A percentile compares a stretch with the other conserved stretches of the same genome.
phyloP scores from a whole-genome alignment of 352 stramenopile species.

The Globisporangium recalcitrans region DNA sequence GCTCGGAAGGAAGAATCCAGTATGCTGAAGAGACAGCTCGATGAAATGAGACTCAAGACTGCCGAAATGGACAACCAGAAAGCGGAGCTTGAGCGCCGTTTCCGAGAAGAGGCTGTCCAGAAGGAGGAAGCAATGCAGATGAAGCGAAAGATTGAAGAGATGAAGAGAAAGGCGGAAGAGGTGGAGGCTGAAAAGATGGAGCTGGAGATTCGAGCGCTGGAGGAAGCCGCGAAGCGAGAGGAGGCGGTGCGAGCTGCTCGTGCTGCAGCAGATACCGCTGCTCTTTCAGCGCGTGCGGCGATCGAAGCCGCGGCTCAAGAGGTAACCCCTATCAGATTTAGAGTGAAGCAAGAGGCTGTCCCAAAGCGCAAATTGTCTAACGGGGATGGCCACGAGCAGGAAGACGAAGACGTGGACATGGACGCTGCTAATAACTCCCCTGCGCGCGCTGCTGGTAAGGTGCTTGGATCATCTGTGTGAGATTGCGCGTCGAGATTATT shows the following conservation, averaged over 20 bases:
- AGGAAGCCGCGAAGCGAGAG: conserved; percentile 46
- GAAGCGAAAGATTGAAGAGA: conserved; percentile 39
- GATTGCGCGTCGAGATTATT: too few species aligned
- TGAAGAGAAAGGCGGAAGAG: conserved; percentile 38
- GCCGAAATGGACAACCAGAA: conserved; percentile 35
- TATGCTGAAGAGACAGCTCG: conserved; percentile 41
- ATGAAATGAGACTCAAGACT: conserved; percentile 46
- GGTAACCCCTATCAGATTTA: conserved; percentile 18
- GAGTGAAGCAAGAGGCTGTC: conserved; percentile 25
- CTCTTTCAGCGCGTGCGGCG: conserved; percentile 61
- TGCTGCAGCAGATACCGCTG: conserved; percentile 56
- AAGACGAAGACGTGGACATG: conserved; percentile 58
- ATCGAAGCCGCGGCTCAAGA: conserved; percentile 54
- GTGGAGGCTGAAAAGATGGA: conserved; percentile 46
- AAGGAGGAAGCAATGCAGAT: conserved; percentile 33
- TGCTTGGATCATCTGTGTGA: too few species aligned
- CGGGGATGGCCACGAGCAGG: conserved; percentile 25
- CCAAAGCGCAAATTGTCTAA: conserved; percentile 39
- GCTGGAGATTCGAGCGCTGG: conserved; percentile 35
- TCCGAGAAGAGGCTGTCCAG: conserved; percentile 32
- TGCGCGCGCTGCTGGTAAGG: conserved; percentile 31
- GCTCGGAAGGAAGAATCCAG: conserved; percentile 36
- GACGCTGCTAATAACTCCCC: conserved; percentile 27
- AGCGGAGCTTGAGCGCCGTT: conserved; percentile 27
- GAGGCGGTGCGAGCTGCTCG: conserved; percentile 58